Percentiles rank a stretch among this genome's conserved stretches.
phyloP scores from a whole-genome alignment of 164 flowering plant genomes.

The Vitis vinifera region DNA sequence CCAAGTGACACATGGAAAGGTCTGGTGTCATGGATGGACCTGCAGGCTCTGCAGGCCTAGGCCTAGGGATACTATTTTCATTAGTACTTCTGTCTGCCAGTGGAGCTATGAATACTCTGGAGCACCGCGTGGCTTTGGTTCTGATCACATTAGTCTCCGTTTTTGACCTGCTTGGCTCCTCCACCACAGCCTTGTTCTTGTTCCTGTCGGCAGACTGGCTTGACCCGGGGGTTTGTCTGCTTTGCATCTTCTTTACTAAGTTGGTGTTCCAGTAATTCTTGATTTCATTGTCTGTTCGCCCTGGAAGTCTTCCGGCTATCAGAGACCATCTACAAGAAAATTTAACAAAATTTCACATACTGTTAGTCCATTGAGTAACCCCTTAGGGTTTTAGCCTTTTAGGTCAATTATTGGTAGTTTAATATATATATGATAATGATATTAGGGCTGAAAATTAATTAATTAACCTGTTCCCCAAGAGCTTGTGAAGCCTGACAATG shows the following conservation, averaged over 20 bases:
- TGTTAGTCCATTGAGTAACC: no score
- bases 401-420: no score
- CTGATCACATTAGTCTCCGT: no score
- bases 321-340: conserved; percentile 33
- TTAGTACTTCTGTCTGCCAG: background rate
- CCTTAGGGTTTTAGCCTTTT: background rate
- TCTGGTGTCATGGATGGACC: no score
- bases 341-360: no score
- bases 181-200: no score
- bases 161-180: no score
- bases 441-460: no score
- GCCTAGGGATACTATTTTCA: no score
- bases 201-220: background rate
- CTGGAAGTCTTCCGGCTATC: conserved; percentile 45
- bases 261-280: conserved; percentile 43
- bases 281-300: conserved; percentile 45
- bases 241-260: conserved; percentile 21
- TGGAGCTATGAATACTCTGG: background rate
- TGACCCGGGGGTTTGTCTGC: background rate
- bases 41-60: background rate
- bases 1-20: no score
- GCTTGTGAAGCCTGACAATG: conserved; percentile 40
- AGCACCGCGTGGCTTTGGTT: background rate
- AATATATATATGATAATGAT: background rate
- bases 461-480: conserved; percentile 32